These are phyloP conservation scores for Ricinus communis DNA, from an alignment of 345 rosid genomes.

Conservation along the genomic window DNA sequence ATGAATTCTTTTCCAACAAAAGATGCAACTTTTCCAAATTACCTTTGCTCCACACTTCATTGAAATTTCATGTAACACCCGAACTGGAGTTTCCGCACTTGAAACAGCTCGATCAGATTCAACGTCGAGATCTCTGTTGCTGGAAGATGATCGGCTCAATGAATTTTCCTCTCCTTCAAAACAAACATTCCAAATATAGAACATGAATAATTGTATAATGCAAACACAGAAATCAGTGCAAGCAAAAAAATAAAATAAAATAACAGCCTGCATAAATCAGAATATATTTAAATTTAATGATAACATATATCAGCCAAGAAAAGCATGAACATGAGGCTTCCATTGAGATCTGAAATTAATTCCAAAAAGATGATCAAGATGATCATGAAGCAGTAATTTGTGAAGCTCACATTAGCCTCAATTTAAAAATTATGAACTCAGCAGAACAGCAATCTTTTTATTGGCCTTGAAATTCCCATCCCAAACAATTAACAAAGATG, in stretches of 20 bases:
- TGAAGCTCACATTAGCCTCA: not conserved
- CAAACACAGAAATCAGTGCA: not conserved
- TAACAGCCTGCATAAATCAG: not conserved
- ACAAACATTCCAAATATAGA: slow-evolving; percentile 15
- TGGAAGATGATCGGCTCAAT: slow-evolving; percentile 54
- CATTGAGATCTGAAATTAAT: not conserved
- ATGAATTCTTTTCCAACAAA: not conserved
- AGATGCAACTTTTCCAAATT: slow-evolving; percentile 7
- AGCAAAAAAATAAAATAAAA: not conserved
- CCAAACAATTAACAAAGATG: not conserved
- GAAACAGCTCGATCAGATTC: slow-evolving; percentile 57
- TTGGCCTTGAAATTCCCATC: not conserved
- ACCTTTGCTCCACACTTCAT: slow-evolving; percentile 88
- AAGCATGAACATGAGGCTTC: not conserved
- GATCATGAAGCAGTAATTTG: not conserved
- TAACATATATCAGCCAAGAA: not conserved
- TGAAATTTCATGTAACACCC: slow-evolving; percentile 72
- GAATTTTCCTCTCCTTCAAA: slow-evolving; percentile 62
- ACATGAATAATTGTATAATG: not conserved
- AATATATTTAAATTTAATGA: not conserved
- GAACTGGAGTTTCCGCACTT: slow-evolving; percentile 57
- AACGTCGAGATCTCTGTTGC: slow-evolving; percentile 64
- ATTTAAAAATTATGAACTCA: not conserved
- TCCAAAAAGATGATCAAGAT: not conserved
- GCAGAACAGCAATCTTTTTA: not conserved